These are phyloP conservation scores for Lepidium sativum DNA, from an alignment of 345 rosid species.

Conservation along the genomic window DNA sequence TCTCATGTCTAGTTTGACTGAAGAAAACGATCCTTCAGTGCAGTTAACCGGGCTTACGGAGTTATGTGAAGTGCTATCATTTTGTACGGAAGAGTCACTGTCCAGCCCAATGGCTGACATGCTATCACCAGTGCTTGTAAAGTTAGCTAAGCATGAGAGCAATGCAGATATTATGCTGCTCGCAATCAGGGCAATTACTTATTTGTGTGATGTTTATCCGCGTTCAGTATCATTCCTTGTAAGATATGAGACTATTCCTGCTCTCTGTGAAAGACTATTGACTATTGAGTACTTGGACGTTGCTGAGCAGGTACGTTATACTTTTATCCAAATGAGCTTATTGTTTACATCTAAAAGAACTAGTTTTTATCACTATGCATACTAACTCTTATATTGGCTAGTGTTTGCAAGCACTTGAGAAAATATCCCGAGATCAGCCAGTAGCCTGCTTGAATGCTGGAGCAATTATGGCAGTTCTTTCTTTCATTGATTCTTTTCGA, in stretches of 20 bases:
- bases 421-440: slow-evolving; percentile 85
- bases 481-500: slow-evolving; percentile 72
- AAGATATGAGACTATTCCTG: slow-evolving; percentile 67
- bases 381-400: slow-evolving; percentile 19
- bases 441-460: slow-evolving; percentile 81
- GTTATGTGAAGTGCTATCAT: slow-evolving; percentile 85
- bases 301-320: slow-evolving; percentile 72
- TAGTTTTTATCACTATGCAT: not conserved
- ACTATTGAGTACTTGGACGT: slow-evolving; percentile 84
- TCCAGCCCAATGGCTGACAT: slow-evolving; percentile 56
- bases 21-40: slow-evolving; percentile 49
- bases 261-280: slow-evolving; percentile 70
- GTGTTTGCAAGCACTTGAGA: slow-evolving; percentile 99
- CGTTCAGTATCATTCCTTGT: slow-evolving; percentile 64
- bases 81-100: slow-evolving; percentile 71
- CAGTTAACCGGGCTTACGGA: slow-evolving; percentile 63
- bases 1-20: slow-evolving; percentile 44
- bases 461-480: slow-evolving; percentile 80
- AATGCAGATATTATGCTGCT: slow-evolving; percentile 67
- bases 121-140: slow-evolving; percentile 71
- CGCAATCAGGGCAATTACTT: slow-evolving; percentile 81
- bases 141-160: slow-evolving; percentile 50
- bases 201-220: slow-evolving; percentile 85
- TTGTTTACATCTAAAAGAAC: not conserved
- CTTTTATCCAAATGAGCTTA: not conserved